A percentile compares a stretch with the other conserved stretches of the same genome.
phyloP scores from a whole-genome alignment of 1,284 basidiomycete genomes.

The Leucoagaricus sp. region DNA sequence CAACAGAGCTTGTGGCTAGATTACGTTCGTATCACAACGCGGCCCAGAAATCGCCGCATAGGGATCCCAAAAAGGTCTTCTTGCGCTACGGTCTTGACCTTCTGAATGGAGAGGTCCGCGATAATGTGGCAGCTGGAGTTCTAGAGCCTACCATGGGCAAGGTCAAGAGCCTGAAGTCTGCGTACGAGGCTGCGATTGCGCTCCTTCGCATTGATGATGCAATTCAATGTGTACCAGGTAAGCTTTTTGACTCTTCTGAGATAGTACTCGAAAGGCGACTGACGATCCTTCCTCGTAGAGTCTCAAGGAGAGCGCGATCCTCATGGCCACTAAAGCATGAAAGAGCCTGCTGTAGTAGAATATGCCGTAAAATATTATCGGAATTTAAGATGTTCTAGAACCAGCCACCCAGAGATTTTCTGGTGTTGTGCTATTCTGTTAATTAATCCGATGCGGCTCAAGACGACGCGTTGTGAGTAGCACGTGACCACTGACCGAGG shows the following conservation, averaged over 20 bases:
- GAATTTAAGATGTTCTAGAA: not conserved
- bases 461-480: slow-evolving; percentile 24
- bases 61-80: slow-evolving; percentile 95
- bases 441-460: not conserved
- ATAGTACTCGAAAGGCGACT: slow-evolving; percentile 17
- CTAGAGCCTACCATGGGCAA: slow-evolving; percentile 98
- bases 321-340: slow-evolving; percentile 44
- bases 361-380: not conserved
- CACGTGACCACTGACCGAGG: slow-evolving; percentile 29
- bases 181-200: slow-evolving; percentile 95
- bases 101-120: slow-evolving; percentile 91
- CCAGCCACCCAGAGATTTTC: not conserved
- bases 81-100: slow-evolving; percentile 96
- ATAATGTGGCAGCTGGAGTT: slow-evolving; percentile 93
- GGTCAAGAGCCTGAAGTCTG: slow-evolving; percentile 94
- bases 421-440: not conserved
- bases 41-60: slow-evolving; percentile 87
- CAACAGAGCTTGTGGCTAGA: slow-evolving; percentile 97
- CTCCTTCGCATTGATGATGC: slow-evolving; percentile 96
- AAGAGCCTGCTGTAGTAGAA: slow-evolving; percentile 3
- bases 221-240: slow-evolving; percentile 82
- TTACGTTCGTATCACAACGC: slow-evolving; percentile 97
- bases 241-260: slow-evolving; percentile 31
- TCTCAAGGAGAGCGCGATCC: slow-evolving; percentile 71
- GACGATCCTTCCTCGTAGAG: slow-evolving; percentile 45